These are phyloP conservation scores for Pseudogymnoascus sp. DNA, from an alignment of 2,329 filamentous ascomycete species.

Conservation along the genomic window DNA sequence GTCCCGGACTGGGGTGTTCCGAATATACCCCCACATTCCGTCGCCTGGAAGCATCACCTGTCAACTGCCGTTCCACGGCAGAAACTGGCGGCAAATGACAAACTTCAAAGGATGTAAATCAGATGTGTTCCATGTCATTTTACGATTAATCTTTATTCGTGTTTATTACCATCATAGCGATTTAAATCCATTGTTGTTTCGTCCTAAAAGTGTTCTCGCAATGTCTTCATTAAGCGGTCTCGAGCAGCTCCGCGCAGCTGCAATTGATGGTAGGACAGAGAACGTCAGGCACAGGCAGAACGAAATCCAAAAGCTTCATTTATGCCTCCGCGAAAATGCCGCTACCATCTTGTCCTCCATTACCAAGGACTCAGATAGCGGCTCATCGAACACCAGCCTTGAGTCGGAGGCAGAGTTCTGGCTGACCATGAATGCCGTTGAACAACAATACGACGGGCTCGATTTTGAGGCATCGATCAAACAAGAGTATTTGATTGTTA, in stretches of 20 bases:
- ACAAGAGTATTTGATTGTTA: conserved; percentile 36
- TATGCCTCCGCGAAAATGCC: conserved; percentile 30
- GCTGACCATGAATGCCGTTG: conserved; percentile 33
- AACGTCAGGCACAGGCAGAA: conserved; percentile 40
- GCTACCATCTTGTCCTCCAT: conserved; percentile 35
- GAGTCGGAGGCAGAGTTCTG: conserved; percentile 38
- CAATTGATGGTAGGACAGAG: conserved; percentile 37
- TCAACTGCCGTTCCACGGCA: background rate
- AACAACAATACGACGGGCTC: conserved; percentile 34
- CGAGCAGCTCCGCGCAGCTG: conserved; percentile 28
- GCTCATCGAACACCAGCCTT: conserved; percentile 25
- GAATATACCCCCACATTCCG: background rate
- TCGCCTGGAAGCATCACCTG: background rate
- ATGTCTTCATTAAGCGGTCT: conserved; percentile 15
- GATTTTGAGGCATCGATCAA: conserved; percentile 32
- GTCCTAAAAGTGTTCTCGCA: background rate
- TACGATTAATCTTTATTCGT: background rate
- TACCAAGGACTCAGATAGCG: conserved; percentile 28
- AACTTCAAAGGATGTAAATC: background rate
- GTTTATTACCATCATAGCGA: background rate
- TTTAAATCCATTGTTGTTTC: background rate
- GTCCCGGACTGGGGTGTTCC: background rate
- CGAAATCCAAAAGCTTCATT: conserved; percentile 38
- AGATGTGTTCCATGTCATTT: background rate
- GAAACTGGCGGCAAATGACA: background rate